Evolutionary conservation across 1,284 basidiomycete genomes (phyloP).

Genomic region (Microbotryum violaceum): DNA sequence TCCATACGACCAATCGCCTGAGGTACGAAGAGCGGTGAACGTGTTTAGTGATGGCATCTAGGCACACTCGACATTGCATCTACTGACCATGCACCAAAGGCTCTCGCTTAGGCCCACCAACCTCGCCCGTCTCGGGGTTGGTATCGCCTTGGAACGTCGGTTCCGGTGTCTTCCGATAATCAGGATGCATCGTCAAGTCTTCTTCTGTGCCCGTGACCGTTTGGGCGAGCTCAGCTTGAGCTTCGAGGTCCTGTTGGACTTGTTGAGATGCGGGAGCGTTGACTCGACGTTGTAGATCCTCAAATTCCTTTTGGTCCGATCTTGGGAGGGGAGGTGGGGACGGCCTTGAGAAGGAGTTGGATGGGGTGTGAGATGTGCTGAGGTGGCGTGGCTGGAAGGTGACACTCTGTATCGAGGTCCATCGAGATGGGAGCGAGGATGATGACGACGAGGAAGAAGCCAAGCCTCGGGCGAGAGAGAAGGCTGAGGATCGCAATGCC

Average conservation of each 20-base stretch:
- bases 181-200: constrained; percentile 37
- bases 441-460: too few species aligned
- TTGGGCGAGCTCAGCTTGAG: background rate
- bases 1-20: constrained; percentile 32
- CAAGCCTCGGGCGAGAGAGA: too few species aligned
- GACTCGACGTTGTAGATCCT: constrained; percentile 36
- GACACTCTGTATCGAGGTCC: too few species aligned
- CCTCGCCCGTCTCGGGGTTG: constrained; percentile 51
- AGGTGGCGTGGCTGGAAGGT: too few species aligned
- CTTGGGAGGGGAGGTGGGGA: constrained; percentile 41
- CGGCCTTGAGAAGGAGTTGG: constrained; percentile 35
- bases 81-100: constrained; percentile 42
- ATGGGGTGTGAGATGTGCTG: background rate
- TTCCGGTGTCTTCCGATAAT: constrained; percentile 38
- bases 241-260: constrained; percentile 8
- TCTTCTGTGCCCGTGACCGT: constrained; percentile 1
- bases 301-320: constrained; percentile 44
- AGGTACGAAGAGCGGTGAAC: background rate
- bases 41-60: too few species aligned
- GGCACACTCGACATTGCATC: too few species aligned
- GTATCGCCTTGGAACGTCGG: constrained; percentile 49
- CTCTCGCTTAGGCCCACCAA: constrained; percentile 52
- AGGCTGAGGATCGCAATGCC: too few species aligned
- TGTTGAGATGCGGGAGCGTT: constrained; percentile 15
- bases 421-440: too few species aligned